Conservation (phyloP, 192 early-diverging fungal species). For the Coemansia sp. region DNA sequence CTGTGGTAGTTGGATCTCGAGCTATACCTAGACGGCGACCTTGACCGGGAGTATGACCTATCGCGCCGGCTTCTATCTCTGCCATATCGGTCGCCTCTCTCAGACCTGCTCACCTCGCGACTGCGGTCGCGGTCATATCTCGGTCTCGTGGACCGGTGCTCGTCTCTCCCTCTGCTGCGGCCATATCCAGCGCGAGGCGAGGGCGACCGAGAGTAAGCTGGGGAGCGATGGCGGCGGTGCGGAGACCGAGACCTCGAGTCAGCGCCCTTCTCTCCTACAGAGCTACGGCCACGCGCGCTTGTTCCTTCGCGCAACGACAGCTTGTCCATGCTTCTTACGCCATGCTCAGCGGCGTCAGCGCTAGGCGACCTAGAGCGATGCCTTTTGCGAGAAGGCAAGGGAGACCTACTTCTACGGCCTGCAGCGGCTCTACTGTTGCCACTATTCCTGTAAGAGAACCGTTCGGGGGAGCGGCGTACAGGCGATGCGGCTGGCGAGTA, state of each 20-base stretch:
- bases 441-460: background rate
- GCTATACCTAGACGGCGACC: conserved; percentile 16
- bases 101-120: background rate
- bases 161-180: conserved; percentile 4
- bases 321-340: conserved; percentile 11
- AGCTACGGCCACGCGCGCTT: background rate
- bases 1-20: conserved; percentile 17
- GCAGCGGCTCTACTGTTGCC: background rate
- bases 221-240: conserved; percentile 3
- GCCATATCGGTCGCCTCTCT: conserved; percentile 3
- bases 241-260: background rate
- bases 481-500: conserved; percentile 23
- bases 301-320: conserved; percentile 15
- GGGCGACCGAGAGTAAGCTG: conserved; percentile 6
- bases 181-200: background rate
- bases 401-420: background rate
- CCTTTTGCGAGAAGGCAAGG: conserved; percentile 1
- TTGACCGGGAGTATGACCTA: conserved; percentile 18
- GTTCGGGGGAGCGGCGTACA: background rate
- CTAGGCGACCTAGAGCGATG: conserved; percentile 2
- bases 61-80: conserved; percentile 6
- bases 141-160: background rate
- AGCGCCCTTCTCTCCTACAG: background rate
- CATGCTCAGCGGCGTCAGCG: background rate
- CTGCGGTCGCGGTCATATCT: background rate